These are phyloP conservation scores for Pyrenopolyporus hunteri DNA, from an alignment of 495 filamentous ascomycete species.

Conservation along the genomic window DNA sequence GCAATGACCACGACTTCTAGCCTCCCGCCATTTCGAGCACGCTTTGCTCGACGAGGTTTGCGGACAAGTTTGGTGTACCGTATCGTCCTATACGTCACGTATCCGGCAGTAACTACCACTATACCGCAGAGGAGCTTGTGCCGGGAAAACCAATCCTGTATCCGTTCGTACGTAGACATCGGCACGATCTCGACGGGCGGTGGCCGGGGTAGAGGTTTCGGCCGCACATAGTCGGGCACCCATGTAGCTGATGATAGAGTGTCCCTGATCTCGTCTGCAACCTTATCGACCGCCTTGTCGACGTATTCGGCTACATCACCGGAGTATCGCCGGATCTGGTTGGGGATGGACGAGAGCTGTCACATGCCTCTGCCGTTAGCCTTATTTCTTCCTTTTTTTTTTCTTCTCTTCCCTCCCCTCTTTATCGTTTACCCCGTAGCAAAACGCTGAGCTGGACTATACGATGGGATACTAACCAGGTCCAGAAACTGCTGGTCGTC, in stretches of 20 bases:
- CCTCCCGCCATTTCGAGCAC: constrained; percentile 81
- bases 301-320: constrained; percentile 74
- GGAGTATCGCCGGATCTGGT: constrained; percentile 70
- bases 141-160: constrained; percentile 66
- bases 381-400: constrained; percentile 20
- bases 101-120: constrained; percentile 70
- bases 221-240: constrained; percentile 71
- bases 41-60: constrained; percentile 74
- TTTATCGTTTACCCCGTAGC: too few relatives aligned
- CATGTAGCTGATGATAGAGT: constrained; percentile 67
- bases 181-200: constrained; percentile 46
- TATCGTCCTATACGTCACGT: constrained; percentile 68
- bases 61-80: constrained; percentile 63
- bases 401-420: too few relatives aligned
- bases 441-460: not conserved
- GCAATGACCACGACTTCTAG: constrained; percentile 90
- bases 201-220: constrained; percentile 58
- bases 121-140: constrained; percentile 74
- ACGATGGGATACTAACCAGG: constrained; percentile 52
- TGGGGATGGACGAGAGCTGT: constrained; percentile 74
- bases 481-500: constrained; percentile 69
- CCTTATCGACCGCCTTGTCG: constrained; percentile 74
- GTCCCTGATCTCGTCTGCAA: constrained; percentile 67
- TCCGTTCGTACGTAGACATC: constrained; percentile 45
- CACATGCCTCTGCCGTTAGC: constrained; percentile 21